These are phyloP conservation scores for Plasmodium chabaudi DNA, from an alignment of 169 alveolate genomes.

Conservation along the genomic window DNA sequence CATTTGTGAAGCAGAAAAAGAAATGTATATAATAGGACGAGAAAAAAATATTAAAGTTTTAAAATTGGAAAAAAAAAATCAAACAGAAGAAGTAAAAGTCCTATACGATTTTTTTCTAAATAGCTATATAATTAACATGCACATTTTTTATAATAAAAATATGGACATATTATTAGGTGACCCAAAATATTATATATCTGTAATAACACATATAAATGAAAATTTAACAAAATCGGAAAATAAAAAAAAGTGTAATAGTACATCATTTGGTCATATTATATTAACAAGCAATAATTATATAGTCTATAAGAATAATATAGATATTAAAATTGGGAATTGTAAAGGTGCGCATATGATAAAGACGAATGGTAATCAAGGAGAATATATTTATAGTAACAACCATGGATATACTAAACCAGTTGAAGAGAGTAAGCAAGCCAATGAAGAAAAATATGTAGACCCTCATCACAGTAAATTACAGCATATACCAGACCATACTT, in stretches of 20 bases:
- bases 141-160: constrained; percentile 12
- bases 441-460: neutral
- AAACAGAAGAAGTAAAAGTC: constrained; percentile 29
- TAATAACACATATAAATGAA: constrained; percentile 1
- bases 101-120: constrained; percentile 11
- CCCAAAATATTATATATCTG: constrained; percentile 16
- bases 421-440: neutral
- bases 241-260: neutral
- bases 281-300: constrained; percentile 28
- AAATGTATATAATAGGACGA: constrained; percentile 14
- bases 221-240: neutral
- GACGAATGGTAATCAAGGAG: neutral
- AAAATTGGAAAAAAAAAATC: constrained; percentile 50
- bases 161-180: neutral
- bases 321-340: neutral
- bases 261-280: constrained; percentile 27
- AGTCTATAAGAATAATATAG: constrained; percentile 14
- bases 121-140: constrained; percentile 27
- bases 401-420: neutral
- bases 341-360: neutral
- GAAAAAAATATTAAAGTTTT: constrained; percentile 59
- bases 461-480: neutral
- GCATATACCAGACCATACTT: too few species aligned
- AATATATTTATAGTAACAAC: neutral
- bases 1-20: constrained; percentile 20